Evolutionary conservation across 192 early-diverging fungal genomes (phyloP), one percentile per base, ranked within the genome.

Genomic region (Coemansia sp.): DNA sequence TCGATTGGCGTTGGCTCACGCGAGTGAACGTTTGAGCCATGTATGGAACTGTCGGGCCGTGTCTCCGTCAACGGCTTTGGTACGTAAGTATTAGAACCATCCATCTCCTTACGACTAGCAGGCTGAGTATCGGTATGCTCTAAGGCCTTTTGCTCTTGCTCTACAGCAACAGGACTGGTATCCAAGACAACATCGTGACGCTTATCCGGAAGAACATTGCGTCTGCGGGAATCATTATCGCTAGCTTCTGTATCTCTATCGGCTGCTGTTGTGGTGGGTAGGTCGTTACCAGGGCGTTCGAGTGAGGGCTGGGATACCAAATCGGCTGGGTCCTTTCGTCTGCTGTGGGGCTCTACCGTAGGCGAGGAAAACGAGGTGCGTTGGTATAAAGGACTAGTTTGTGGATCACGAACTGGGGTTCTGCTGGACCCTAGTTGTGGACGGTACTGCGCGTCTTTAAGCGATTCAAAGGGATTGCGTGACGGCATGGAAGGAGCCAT

Each of bases 331-430:
- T 38, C 16, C 14, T 59, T 40, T n/a, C 57, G 37, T 40, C 57
- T 59, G 11, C 32, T 41, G 57, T 10, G 57, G 7, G 57, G 39
- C 32, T 59, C 38, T 4, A 41, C 57, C 7, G 39, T 22, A 7
- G 76, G 70, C 54, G 76, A 72, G 17, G 76, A 78, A 13, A 78
- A 64, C n/a, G 76, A 78, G 5, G 76, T 78, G 55, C 70, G 70
- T 25, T 72, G 76, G 46, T 63, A 65, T 7, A 61, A 12, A 12
- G 76, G 76, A 48, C 70, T 78, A 25, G 49, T 22, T 19, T 63
- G 69, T n/a, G 38, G 7, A 9, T 64, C 67, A 17, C 58, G 67
- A 48, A 68, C 46, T 10, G 63, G 70, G n/a, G 49, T 58, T 20
- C 58, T 45, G 51, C 63, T 71, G 16, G 70, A 71, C 37, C 53